Evolutionary conservation across 1,284 basidiomycete species (phyloP), one percentile per base, ranked within the genome.

Genomic region (Athelia sp.): DNA sequence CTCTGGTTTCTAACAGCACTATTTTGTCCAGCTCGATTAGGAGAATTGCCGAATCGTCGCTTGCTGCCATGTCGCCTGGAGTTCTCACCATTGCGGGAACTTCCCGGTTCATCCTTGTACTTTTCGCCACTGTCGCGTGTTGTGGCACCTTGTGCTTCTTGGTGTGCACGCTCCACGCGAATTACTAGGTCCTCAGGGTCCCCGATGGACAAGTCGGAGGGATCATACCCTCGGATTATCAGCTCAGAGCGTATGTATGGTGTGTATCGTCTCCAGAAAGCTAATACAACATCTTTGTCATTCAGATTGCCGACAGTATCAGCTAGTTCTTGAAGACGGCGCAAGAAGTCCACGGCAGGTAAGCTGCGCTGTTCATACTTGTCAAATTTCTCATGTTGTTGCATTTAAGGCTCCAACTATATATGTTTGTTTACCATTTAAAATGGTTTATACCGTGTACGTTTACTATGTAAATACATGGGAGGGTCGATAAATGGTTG

Each of bases 181-280:
- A 44, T 22, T n/a, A 26, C 45, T 17, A 46, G 24, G 17, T 18
- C 17, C 32, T 46, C 24, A 4, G n/a, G 24, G 9, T 34, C 8
- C 13, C 15, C n/a, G 10, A 46, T 17, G 10, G 4, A 6, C 9
- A 46, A 34, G 4, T n/a, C 14, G 9, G 10, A 4, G 13, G 32
- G 45, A 4, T 26, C 24, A 8, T 6, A n/a, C 23, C 43, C 43
- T 15, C 6, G 6, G 8, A 8, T 6, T 22, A 21, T n/a, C 4
- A 44, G 19, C 24, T 44, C 23, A 44, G 24, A 6, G 8, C 23
- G 4, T n/a, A 44, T 6, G 24, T 44, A 44, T 22, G 18, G 18
- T 44, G 10, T 44, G 23, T 24, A 31, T 29, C 40, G 22, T 15
- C 31, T 40, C 50, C 50, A 54, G 21, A 51, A 54, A 3, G 24